Evolutionary conservation across 768 basidiomycete species (phyloP).

Genomic region (Lactifluus pinguis): DNA sequence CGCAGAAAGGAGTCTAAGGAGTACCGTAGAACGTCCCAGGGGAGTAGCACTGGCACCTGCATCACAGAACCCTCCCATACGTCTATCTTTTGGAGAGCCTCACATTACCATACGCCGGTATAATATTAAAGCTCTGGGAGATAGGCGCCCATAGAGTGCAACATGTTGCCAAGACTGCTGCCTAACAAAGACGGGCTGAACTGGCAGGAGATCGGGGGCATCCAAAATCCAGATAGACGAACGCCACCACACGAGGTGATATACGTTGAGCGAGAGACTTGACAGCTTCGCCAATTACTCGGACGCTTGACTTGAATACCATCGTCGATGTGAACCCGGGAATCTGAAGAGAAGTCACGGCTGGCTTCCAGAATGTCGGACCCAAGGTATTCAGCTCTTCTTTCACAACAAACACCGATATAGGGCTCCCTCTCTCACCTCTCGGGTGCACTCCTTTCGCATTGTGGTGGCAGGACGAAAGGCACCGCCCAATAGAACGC

Average conservation of each 20-base stretch:
- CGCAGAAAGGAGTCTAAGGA: background rate
- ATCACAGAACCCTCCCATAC: background rate
- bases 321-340: conserved; percentile 8
- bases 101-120: background rate
- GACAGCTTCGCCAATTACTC: background rate
- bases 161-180: background rate
- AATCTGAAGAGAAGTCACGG: background rate
- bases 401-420: conserved; percentile 1
- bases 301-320: background rate
- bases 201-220: background rate
- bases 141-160: background rate
- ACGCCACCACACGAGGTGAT: background rate
- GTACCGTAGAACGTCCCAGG: background rate
- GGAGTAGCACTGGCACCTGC: too few relatives aligned
- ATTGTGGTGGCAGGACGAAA: background rate
- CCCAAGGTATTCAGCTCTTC: background rate
- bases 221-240: background rate
- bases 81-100: background rate
- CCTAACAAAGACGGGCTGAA: background rate
- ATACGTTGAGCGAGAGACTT: background rate
- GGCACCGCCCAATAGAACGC: background rate
- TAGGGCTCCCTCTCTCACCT: background rate
- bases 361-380: background rate
- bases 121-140: background rate
- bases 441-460: background rate